phyloP scores from a whole-genome alignment of 2,329 filamentous ascomycete genomes.

The Colletotrichum destructivum region DNA sequence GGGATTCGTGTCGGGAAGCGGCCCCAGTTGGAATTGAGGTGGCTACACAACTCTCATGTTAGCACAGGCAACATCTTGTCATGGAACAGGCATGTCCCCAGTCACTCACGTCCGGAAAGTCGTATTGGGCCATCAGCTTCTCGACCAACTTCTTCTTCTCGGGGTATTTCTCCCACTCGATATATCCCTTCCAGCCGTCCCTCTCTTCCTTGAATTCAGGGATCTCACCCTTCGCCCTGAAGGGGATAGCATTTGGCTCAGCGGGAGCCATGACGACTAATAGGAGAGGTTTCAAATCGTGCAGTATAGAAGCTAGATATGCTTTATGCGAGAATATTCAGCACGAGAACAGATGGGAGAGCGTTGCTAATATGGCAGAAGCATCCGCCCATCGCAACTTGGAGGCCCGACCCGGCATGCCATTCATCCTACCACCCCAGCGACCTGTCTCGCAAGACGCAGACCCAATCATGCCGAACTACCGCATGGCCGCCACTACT shows the following conservation, averaged over 20 bases:
- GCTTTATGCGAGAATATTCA: not conserved
- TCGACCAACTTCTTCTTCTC: conserved; percentile 75
- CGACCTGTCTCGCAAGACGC: not conserved
- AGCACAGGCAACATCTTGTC: not conserved
- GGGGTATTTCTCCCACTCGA: conserved; percentile 80
- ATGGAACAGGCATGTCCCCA: not conserved
- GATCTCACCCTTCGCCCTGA: conserved; percentile 19
- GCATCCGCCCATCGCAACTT: not conserved
- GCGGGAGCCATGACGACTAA: conserved; percentile 20
- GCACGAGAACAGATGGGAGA: not conserved
- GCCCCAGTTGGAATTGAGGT: conserved; percentile 70
- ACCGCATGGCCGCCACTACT: not conserved
- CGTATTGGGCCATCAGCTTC: conserved; percentile 58
- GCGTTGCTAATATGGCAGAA: not conserved
- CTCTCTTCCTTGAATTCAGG: conserved; percentile 31
- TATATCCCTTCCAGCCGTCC: conserved; percentile 59
- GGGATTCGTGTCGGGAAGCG: conserved; percentile 70
- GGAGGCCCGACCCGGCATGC: not conserved
- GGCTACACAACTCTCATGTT: conserved; percentile 46
- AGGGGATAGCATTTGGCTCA: conserved; percentile 23
- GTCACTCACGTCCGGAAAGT: conserved; percentile 46
- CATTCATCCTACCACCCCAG: not conserved
- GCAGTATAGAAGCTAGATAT: not conserved
- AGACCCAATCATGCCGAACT: not conserved
- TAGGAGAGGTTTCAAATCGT: not conserved